These are phyloP conservation scores for Paramyrothecium sp. DNA, from an alignment of 2,329 filamentous ascomycete genomes.

Conservation along the genomic window DNA sequence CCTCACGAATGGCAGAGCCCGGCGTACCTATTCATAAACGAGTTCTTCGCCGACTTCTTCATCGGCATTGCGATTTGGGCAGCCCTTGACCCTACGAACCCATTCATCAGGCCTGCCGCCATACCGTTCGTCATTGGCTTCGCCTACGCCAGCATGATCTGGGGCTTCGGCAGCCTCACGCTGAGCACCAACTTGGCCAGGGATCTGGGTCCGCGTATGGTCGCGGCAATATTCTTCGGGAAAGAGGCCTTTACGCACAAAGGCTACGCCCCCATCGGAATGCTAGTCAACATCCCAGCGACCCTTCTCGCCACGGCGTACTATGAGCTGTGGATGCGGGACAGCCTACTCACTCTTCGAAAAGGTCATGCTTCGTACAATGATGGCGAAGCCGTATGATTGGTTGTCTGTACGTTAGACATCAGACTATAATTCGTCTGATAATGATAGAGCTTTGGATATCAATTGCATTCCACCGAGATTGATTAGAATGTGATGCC, in stretches of 20 bases:
- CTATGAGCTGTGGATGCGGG: conserved; percentile 54
- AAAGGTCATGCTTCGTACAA: conserved; percentile 37
- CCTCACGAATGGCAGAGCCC: conserved; percentile 47
- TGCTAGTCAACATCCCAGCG: conserved; percentile 56
- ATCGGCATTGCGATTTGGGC: conserved; percentile 59
- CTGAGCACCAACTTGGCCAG: conserved; percentile 57
- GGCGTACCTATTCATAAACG: conserved; percentile 56
- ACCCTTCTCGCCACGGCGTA: conserved; percentile 53
- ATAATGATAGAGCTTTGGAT: too few species aligned
- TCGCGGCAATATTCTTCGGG: conserved; percentile 53
- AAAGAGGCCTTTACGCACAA: conserved; percentile 20
- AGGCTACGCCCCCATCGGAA: conserved; percentile 49
- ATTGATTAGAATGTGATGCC: too few species aligned
- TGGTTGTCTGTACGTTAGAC: too few species aligned
- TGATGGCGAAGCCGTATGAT: not conserved
- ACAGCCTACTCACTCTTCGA: conserved; percentile 49
- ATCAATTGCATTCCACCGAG: too few species aligned
- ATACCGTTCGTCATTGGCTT: conserved; percentile 56
- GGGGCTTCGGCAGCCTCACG: conserved; percentile 55
- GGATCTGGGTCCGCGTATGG: conserved; percentile 58
- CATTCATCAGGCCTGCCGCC: conserved; percentile 46
- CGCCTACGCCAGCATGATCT: conserved; percentile 51
- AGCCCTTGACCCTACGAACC: conserved; percentile 55
- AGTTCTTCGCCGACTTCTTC: conserved; percentile 58
- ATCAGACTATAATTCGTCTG: too few species aligned